Conservation (phyloP, 2,329 filamentous ascomycete species). For the Phialocephala subalpina region DNA sequence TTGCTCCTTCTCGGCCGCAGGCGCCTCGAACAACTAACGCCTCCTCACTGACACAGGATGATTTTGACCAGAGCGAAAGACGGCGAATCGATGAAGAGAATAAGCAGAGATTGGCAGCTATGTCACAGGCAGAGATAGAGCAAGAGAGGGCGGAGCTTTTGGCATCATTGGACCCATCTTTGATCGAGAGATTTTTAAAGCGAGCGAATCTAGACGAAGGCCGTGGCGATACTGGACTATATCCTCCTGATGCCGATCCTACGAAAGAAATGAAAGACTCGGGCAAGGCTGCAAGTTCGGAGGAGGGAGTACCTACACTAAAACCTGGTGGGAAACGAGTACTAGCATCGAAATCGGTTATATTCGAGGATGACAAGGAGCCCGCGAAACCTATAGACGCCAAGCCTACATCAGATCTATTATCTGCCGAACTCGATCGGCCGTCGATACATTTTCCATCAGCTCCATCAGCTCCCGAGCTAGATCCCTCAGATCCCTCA, state of each 20-base stretch:
- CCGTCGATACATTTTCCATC: slow-evolving; percentile 49
- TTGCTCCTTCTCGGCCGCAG: slow-evolving; percentile 23
- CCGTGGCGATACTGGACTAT: slow-evolving; percentile 43
- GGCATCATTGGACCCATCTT: slow-evolving; percentile 73
- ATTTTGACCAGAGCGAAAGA: slow-evolving; percentile 65
- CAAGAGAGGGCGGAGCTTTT: slow-evolving; percentile 83
- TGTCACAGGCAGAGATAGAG: slow-evolving; percentile 85
- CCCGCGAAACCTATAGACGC: slow-evolving; percentile 52
- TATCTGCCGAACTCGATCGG: slow-evolving; percentile 62
- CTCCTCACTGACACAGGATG: slow-evolving; percentile 35
- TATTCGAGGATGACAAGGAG: slow-evolving; percentile 47
- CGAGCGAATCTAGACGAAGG: slow-evolving; percentile 44
- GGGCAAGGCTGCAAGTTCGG: slow-evolving; percentile 5
- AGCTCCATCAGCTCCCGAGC: slow-evolving; percentile 65
- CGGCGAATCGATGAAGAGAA: slow-evolving; percentile 86
- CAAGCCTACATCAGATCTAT: slow-evolving; percentile 37
- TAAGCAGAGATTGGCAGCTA: slow-evolving; percentile 71
- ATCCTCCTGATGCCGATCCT: slow-evolving; percentile 18
- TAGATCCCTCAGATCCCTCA: slow-evolving; percentile 83
- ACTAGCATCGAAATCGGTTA: slow-evolving; percentile 53
- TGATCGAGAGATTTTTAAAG: slow-evolving; percentile 77
- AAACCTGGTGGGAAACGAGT: slow-evolving; percentile 36
- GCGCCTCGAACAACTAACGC: slow-evolving; percentile 29
- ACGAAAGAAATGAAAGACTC: slow-evolving; percentile 6
- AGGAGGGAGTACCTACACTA: slow-evolving; percentile 33